Percentiles rank a stretch among this genome's conserved stretches.
Conservation (phyloP, 768 basidiomycete species). For the Mrakia gelida region DNA sequence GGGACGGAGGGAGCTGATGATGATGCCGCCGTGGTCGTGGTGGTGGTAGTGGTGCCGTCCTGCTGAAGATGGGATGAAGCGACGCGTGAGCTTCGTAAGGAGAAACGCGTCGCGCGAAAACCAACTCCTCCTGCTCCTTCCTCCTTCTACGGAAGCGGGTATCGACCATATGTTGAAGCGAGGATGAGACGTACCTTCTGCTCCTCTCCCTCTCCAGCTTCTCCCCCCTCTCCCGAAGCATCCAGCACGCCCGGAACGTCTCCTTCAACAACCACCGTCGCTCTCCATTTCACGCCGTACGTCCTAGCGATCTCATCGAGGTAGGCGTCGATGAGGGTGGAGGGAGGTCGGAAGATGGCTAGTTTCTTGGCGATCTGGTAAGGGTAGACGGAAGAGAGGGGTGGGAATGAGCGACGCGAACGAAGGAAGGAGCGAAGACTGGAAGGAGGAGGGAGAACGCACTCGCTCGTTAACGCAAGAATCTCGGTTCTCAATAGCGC, state of each 20-base stretch:
- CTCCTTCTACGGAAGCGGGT: slow-evolving; percentile 9
- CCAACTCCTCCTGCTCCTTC: too few species aligned
- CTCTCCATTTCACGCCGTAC: slow-evolving; percentile 68
- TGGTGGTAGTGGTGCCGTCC: slow-evolving; percentile 12
- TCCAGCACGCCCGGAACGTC: slow-evolving; percentile 20
- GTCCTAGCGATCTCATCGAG: slow-evolving; percentile 82
- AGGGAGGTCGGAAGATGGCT: slow-evolving; percentile 61
- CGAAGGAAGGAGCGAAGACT: neutral
- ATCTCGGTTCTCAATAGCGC: slow-evolving; percentile 80
- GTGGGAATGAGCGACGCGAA: neutral
- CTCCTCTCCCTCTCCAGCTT: slow-evolving; percentile 24
- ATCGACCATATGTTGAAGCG: slow-evolving; percentile 43
- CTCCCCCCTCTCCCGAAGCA: slow-evolving; percentile 39
- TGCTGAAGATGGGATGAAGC: neutral
- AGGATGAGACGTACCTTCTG: slow-evolving; percentile 25
- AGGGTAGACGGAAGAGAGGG: neutral
- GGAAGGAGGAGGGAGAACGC: neutral
- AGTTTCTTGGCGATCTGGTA: slow-evolving; percentile 63
- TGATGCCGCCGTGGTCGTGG: neutral
- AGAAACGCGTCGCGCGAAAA: too few species aligned
- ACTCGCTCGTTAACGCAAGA: slow-evolving; percentile 70
- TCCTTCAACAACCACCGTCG: slow-evolving; percentile 42
- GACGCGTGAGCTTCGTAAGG: neutral
- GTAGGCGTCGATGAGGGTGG: slow-evolving; percentile 78
- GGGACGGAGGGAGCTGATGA: neutral